Evolutionary conservation across 352 stramenopile species (phyloP), one percentile per base, ranked within the genome.

Genomic region (Pythium biforme): DNA sequence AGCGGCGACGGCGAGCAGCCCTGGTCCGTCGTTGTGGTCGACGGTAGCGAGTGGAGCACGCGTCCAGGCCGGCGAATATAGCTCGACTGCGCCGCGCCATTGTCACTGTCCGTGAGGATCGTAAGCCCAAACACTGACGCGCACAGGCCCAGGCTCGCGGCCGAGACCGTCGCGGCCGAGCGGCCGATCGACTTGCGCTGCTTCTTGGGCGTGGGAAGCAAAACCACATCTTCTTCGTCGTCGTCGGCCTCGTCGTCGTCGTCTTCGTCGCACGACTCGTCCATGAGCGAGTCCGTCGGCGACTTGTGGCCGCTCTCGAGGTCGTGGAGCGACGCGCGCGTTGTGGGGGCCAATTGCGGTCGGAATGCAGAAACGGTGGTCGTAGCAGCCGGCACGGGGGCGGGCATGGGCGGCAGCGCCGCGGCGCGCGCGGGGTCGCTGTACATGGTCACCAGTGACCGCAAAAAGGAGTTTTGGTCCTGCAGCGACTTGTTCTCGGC

Each of bases 61-160:
- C 82, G 82, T 0, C 79, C 79, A 10, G 80, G 67, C 3, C 80
- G 67, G 27, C 81, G 79, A 29, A 91, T 75, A 53, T 84, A 73
- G 47, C 66, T 59, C 22, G 73, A 65, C 25, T 75, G 53, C 7
- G 68, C 59, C 0, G 54, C 70, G 31, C 48, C 73, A 49, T 69
- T 70, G 6, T 89, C 78, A 52, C 74, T 77, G 60, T 91, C 79
- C 0, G 81, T 73, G 33, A 90, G 73, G 57, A 92, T 59, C 22
- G 82, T 90, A 58, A 92, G 76, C n/a, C 82, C 79, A 69, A 94
- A 92, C 60, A 92, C 74, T 1, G 83, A 92, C 22, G 80, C 80
- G 34, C 80, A 90, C 48, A 91, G 58, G 2, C 79, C 79, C 53
- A 92, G 74, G 58, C 77, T 89, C 25, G 76, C 74, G 23, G 76